Percentiles rank a stretch among this genome's conserved stretches.
Conservation (phyloP, 2,329 filamentous ascomycete species). For the Phyllosticta ampelicida region DNA sequence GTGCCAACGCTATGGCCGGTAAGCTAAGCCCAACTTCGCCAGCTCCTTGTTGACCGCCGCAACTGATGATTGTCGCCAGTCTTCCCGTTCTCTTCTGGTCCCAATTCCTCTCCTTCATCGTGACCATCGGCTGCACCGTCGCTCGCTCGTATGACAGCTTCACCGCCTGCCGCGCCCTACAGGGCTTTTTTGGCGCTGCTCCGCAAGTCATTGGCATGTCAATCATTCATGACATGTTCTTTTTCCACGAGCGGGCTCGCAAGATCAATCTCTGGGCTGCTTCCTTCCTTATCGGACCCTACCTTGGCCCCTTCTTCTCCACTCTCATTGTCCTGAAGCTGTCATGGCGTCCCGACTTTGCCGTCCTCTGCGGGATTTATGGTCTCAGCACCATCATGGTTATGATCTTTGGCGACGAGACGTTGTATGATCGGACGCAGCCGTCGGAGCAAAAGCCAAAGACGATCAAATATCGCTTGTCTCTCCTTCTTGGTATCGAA, state of each 20-base stretch:
- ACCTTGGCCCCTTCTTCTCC: constrained; percentile 22
- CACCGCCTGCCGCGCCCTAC: constrained; percentile 19
- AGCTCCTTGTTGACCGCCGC: neutral
- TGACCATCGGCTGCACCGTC: constrained; percentile 15
- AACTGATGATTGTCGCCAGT: constrained; percentile 4
- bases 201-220: constrained; percentile 19
- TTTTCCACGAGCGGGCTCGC: constrained; percentile 27
- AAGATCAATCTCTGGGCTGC: constrained; percentile 20
- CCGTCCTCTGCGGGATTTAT: constrained; percentile 25
- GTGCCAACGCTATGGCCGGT: constrained; percentile 32
- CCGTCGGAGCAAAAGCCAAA: constrained; percentile 8
- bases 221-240: constrained; percentile 28
- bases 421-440: constrained; percentile 21
- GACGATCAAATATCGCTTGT: neutral
- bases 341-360: constrained; percentile 12
- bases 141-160: constrained; percentile 15
- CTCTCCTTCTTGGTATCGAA: constrained; percentile 6
- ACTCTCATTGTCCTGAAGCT: constrained; percentile 1
- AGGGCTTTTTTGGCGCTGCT: constrained; percentile 19
- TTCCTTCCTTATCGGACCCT: constrained; percentile 17
- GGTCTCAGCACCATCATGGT: constrained; percentile 23
- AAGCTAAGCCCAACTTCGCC: neutral
- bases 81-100: constrained; percentile 23
- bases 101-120: constrained; percentile 14
- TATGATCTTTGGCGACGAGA: constrained; percentile 24